phyloP scores from a whole-genome alignment of 2,329 filamentous ascomycete species.

The Paradendryphiella salina region DNA sequence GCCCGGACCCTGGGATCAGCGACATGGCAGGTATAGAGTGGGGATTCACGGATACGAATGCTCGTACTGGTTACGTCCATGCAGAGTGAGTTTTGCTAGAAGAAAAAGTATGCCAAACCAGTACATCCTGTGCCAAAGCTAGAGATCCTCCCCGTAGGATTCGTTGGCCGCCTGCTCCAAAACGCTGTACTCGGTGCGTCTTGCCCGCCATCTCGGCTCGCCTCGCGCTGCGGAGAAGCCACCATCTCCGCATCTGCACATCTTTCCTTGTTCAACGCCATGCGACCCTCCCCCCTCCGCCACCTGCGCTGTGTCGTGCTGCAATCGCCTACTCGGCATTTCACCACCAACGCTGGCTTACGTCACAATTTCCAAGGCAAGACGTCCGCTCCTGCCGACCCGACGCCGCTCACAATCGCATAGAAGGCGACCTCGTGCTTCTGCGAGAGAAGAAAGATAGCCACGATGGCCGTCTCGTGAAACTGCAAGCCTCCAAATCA shows the following conservation, averaged over 20 bases:
- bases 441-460: constrained; percentile 48
- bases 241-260: constrained; percentile 20
- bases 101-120: neutral
- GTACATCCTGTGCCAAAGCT: neutral
- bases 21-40: constrained; percentile 13
- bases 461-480: constrained; percentile 47
- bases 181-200: neutral
- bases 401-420: constrained; percentile 18
- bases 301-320: constrained; percentile 3
- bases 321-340: constrained; percentile 15
- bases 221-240: constrained; percentile 13
- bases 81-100: too few species aligned
- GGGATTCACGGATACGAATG: neutral
- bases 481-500: constrained; percentile 41
- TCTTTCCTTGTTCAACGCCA: constrained; percentile 22
- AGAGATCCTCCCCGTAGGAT: neutral
- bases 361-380: constrained; percentile 39
- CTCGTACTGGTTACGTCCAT: neutral
- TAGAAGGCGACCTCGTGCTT: constrained; percentile 49
- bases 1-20: constrained; percentile 20
- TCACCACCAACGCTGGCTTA: constrained; percentile 24
- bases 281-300: constrained; percentile 19
- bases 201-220: constrained; percentile 6
- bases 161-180: neutral
- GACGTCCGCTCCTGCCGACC: constrained; percentile 3